Conservation (phyloP, 2,329 filamentous ascomycete genomes). For the Nothophaeocryptopus gaeumannii region DNA sequence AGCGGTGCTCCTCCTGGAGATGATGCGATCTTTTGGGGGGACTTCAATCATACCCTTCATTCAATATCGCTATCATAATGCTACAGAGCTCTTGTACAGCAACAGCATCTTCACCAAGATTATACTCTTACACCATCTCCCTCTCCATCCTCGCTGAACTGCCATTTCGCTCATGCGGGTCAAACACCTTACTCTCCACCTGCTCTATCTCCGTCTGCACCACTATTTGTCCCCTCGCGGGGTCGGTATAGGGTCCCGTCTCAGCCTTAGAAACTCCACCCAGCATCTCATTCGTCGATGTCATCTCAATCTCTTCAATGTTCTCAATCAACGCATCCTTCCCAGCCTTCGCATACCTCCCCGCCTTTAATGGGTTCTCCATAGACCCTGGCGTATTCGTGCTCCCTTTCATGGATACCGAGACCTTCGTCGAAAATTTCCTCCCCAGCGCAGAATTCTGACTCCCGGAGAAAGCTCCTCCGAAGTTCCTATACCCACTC, state of each 20-base stretch:
- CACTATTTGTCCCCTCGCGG: slow-evolving; percentile 2
- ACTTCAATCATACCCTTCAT: no score
- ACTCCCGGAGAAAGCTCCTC: no score
- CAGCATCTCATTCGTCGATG: background rate
- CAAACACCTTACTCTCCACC: slow-evolving; percentile 8
- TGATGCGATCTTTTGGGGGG: no score
- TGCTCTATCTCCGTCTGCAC: slow-evolving; percentile 16
- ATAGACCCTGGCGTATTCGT: background rate
- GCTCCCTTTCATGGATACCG: background rate
- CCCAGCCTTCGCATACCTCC: background rate
- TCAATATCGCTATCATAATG: no score
- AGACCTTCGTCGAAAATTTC: slow-evolving; percentile 4
- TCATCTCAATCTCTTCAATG: slow-evolving; percentile 13
- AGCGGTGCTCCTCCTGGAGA: no score
- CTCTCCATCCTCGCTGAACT: slow-evolving; percentile 8
- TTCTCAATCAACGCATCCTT: slow-evolving; percentile 6
- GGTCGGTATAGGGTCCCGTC: background rate
- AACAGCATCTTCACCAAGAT: no score
- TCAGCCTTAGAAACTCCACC: background rate
- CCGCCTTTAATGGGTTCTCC: background rate
- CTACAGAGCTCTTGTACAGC: no score
- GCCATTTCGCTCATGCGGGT: background rate
- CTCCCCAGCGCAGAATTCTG: background rate
- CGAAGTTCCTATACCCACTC: background rate
- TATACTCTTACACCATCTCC: slow-evolving; percentile 8